Base-by-base conservation (phyloP, 2,329 filamentous ascomycete genomes). In the Xylariaceae sp. region DNA sequence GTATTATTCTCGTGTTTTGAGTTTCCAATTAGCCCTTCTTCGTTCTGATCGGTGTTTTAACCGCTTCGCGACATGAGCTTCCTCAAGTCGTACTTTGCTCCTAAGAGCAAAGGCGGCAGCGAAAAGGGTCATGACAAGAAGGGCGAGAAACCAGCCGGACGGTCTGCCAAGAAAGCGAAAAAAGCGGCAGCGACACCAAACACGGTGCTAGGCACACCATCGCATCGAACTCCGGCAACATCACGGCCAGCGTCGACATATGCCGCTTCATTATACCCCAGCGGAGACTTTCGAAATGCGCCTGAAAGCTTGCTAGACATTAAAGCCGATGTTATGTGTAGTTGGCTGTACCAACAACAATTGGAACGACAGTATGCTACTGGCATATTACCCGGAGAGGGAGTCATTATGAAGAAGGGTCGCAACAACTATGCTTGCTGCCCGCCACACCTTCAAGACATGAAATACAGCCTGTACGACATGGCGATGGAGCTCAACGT, bases 331-430 rank as follows among this genome's bases (percentile, higher is more conserved):
- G 74, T 85, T 52, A 79, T 82, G 71, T 79, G 79, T 55, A 81
- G 76, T 54, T 83, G 76, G 72, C 69, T 85, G 2, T 77, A 82
- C 58, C 75, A 80, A 47, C 76, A 80, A 56, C 80, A 83, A 50
- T 68, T 79, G 50, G 76, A 82, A 53, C 65, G 62, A 47, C 67
- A 67, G 49, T 70, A 67, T 54, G 61, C 62, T 5, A 64, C 65
- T 8, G 64, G 66, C 27, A 52, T 62, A 37, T 53, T 68, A 37
- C 62, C 64, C 4, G 66, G 62, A 29, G 67, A 70, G 46, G 67
- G 67, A 20, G 65, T 67, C 5, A 63, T 70, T n/a, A 49, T 70
- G 37, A 70, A 70, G 55, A 67, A 66, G 49, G 54, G 58, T 10
- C 64, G 62, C 37, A 64, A 66, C 38, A 60, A 58, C 45, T 70